Evolutionary conservation across 495 filamentous ascomycete species (phyloP).

Genomic region (Aspergillus steynii): DNA sequence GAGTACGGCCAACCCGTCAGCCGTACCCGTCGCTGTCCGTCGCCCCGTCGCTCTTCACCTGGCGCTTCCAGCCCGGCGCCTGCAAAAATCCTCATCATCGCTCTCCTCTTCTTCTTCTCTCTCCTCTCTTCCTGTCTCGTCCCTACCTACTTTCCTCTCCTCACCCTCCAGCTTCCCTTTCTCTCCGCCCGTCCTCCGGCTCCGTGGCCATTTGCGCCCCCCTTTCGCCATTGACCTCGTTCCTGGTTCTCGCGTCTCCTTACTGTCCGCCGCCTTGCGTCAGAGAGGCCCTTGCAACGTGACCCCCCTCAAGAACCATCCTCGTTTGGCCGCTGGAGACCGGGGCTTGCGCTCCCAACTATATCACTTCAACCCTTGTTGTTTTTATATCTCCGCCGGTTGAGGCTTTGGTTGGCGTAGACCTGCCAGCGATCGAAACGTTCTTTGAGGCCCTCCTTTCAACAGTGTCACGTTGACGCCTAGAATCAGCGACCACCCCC

Average conservation of each 20-base stretch:
- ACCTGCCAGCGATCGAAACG: constrained; percentile 18
- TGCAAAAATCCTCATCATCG: constrained; percentile 20
- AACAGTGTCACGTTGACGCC: constrained; percentile 22
- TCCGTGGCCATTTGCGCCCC: constrained; percentile 22
- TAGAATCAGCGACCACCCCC: constrained; percentile 12
- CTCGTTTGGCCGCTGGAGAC: constrained; percentile 32
- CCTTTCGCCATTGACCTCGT: constrained; percentile 28
- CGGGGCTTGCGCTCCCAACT: constrained; percentile 23
- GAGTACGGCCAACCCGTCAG: constrained; percentile 15
- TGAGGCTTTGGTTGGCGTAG: constrained; percentile 10
- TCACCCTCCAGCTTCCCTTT: constrained; percentile 16
- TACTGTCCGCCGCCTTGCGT: constrained; percentile 35
- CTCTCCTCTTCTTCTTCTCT: constrained; percentile 13
- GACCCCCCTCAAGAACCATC: constrained; percentile 24
- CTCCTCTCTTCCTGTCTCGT: constrained; percentile 9
- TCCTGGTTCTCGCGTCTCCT: constrained; percentile 26
- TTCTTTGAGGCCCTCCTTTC: constrained; percentile 7
- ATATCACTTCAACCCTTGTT: constrained; percentile 5
- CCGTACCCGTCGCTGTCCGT: constrained; percentile 25
- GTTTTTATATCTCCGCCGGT: constrained; percentile 15
- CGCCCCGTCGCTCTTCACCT: constrained; percentile 21
- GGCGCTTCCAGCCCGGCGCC: constrained; percentile 20
- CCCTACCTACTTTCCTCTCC: constrained; percentile 7
- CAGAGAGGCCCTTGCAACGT: constrained; percentile 32
- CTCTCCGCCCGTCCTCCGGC: constrained; percentile 11